These are phyloP conservation scores for Ustilago curta DNA, from an alignment of 1,284 basidiomycete species.

Conservation along the genomic window DNA sequence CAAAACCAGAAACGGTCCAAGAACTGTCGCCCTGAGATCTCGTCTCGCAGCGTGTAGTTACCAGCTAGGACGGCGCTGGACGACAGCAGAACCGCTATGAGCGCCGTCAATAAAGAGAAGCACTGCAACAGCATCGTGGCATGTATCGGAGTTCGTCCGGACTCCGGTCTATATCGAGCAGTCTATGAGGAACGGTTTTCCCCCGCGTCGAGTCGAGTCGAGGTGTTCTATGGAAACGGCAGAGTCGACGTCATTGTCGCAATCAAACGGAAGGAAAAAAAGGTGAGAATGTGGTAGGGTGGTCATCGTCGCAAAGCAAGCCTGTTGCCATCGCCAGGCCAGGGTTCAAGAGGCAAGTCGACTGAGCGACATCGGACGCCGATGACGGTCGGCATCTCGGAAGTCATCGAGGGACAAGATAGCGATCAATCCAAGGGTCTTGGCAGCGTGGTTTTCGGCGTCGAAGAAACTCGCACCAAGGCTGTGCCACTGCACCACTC, in stretches of 20 bases:
- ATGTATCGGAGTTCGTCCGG: background rate
- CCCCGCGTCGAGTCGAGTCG: conserved; percentile 9
- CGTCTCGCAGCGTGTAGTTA: conserved; percentile 50
- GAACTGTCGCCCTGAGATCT: conserved; percentile 49
- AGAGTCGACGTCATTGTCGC: background rate
- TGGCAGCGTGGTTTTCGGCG: conserved; percentile 8
- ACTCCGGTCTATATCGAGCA: background rate
- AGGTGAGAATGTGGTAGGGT: background rate
- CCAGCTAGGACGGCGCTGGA: conserved; percentile 18
- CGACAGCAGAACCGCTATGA: conserved; percentile 10
- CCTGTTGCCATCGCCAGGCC: too few relatives aligned
- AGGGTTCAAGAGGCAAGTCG: background rate
- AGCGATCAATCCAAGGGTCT: conserved; percentile 23
- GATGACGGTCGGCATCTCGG: conserved; percentile 20
- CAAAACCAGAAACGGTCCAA: conserved; percentile 53
- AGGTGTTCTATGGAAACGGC: conserved; percentile 11
- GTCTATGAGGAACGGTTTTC: background rate
- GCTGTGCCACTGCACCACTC: background rate
- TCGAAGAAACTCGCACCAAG: too few relatives aligned
- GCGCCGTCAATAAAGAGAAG: conserved; percentile 4
- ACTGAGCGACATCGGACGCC: background rate
- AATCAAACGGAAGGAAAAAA: background rate
- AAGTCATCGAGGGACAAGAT: conserved; percentile 8
- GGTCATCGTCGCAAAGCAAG: background rate
- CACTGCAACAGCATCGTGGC: background rate